Evolutionary conservation across 2,329 filamentous ascomycete genomes (phyloP), one percentile per base, ranked within the genome.

Genomic region (Trichoderma asperellum): DNA sequence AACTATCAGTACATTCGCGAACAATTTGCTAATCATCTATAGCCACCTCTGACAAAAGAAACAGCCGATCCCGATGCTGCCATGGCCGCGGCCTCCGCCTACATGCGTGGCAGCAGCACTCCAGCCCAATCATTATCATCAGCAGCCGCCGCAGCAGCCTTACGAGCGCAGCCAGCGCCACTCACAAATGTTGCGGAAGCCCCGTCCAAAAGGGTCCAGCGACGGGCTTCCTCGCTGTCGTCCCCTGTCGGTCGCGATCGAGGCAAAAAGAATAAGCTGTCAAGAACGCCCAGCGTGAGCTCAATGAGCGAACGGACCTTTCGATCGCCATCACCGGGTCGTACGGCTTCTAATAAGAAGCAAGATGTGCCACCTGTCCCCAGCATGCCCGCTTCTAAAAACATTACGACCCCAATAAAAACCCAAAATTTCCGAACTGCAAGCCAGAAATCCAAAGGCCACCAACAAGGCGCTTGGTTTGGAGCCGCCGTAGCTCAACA

Each of bases 271-370:
- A 73, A 80, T 72, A 82, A 83, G 64, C 81, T 94, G 71, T 85
- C 90, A 71, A 85, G 92, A 75, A 84, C 86, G 47, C 86, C 84
- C 68, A 96, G 94, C 80, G 87, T 87, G 34, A 87, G 89, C 27
- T 97, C 94, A 61, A 97, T 98, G 94, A 91, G 88, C 35, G 92
- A 95, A 78, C 88, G 95, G 69, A 94, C 93, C 0, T 97, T 97
- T 79, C 89, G 94, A 73, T 91, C 91, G 14, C 89, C 90, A 4
- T 96, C 90, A 4, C 92, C 75, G 27, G 79, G 71, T 83, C 78
- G 77, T 83, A 79, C 79, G 56, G 77, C 79, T 70, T 80, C 77
- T 72, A 78, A 77, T 72, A 78, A 77, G 53, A 73, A 77, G 24
- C 78, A 81, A 61, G 82, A 87, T 74, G 84, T 87, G 64, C 93